These are phyloP conservation scores for Aristolochia fimbriata DNA, from an alignment of 164 flowering plant genomes.

Conservation along the genomic window DNA sequence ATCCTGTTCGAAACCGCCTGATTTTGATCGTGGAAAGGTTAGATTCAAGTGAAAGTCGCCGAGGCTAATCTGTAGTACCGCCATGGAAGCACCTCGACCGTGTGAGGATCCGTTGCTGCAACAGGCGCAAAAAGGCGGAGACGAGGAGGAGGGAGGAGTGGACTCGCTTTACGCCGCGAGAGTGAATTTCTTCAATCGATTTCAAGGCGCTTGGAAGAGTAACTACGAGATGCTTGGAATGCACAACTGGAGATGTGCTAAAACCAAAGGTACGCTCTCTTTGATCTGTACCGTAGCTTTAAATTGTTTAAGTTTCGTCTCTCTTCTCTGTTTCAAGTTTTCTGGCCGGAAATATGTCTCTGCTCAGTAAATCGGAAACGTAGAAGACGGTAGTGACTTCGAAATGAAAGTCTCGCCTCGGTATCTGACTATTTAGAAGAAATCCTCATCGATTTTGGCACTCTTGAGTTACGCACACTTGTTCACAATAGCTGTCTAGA, in stretches of 20 bases:
- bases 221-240: background rate
- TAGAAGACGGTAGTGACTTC: background rate
- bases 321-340: background rate
- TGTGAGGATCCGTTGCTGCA: constrained; percentile 1
- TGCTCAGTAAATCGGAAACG: background rate
- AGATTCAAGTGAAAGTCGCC: too few relatives aligned
- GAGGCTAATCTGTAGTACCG: too few relatives aligned
- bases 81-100: background rate
- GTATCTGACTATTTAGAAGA: too few relatives aligned
- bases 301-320: background rate
- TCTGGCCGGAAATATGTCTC: background rate
- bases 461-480: too few relatives aligned
- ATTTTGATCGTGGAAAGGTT: too few relatives aligned
- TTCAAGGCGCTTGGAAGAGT: constrained; percentile 2
- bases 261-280: constrained; percentile 2
- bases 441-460: too few relatives aligned
- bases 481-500: too few relatives aligned
- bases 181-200: constrained; percentile 2
- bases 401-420: background rate
- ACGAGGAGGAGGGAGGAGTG: background rate
- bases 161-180: background rate
- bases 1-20: too few relatives aligned
- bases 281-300: background rate
- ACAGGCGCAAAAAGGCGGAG: background rate
- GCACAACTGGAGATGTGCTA: background rate